Conservation (phyloP, 768 basidiomycete genomes). For the Suillus americanus region DNA sequence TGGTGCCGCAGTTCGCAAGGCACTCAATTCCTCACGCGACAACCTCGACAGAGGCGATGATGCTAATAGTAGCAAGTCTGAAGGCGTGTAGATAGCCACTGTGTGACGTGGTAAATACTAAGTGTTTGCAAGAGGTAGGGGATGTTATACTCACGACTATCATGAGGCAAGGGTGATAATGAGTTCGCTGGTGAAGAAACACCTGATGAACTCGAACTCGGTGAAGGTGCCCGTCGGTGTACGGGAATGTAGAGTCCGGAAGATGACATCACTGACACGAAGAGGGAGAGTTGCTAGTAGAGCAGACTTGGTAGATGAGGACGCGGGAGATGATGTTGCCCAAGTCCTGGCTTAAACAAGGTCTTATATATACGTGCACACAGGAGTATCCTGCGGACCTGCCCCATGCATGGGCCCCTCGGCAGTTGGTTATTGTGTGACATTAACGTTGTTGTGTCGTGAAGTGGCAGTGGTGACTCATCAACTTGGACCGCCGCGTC, state of each 20-base stretch:
- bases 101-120: not conserved
- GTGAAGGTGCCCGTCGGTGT: conserved; percentile 32
- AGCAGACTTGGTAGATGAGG: conserved; percentile 3
- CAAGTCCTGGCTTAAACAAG: not conserved
- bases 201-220: conserved; percentile 15
- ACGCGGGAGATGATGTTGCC: not conserved
- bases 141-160: conserved; percentile 8
- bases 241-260: conserved; percentile 39
- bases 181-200: conserved; percentile 14
- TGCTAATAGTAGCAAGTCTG: conserved; percentile 26
- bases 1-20: conserved; percentile 21
- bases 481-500: conserved; percentile 2
- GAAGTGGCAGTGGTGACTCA: conserved; percentile 2
- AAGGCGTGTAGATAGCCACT: conserved; percentile 25
- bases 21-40: conserved; percentile 6
- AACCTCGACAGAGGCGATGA: conserved; percentile 22
- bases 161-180: conserved; percentile 3
- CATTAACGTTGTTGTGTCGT: not conserved
- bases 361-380: conserved; percentile 8
- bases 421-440: conserved; percentile 7
- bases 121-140: not conserved
- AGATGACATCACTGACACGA: conserved; percentile 26
- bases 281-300: conserved; percentile 7
- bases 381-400: conserved; percentile 1
- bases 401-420: not conserved